phyloP scores from a whole-genome alignment of 352 stramenopile genomes.

The Pythium folliculosum region DNA sequence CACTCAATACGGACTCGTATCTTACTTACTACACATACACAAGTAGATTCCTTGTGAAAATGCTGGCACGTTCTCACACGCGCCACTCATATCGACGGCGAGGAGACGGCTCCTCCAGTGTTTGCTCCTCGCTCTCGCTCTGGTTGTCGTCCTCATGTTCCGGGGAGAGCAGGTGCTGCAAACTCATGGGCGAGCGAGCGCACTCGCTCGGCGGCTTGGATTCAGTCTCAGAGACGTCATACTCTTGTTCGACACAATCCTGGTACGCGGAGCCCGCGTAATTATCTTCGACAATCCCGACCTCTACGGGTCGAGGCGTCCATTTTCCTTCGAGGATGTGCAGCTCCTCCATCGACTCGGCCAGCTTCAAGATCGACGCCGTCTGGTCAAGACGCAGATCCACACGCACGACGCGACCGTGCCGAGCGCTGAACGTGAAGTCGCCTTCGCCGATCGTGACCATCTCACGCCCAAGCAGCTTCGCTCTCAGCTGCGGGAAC shows the following conservation, averaged over 20 bases:
- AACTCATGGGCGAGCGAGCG: constrained; percentile 2
- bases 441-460: not conserved
- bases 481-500: not conserved
- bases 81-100: too few species aligned
- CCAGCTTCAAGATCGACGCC: constrained; percentile 5
- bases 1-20: too few species aligned
- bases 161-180: constrained; percentile 1
- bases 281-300: not conserved
- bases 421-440: not conserved
- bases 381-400: constrained; percentile 4
- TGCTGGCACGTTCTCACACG: too few species aligned
- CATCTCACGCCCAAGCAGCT: not conserved
- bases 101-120: too few species aligned
- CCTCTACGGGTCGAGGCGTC: too few species aligned
- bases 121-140: not conserved
- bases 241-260: not conserved
- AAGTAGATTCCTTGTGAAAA: too few species aligned
- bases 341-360: constrained; percentile 1
- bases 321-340: not conserved
- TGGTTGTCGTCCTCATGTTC: not conserved
- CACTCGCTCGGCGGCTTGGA: not conserved
- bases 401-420: constrained; percentile 3
- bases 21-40: too few species aligned
- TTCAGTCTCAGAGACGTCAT: not conserved
- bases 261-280: too few species aligned